Conservation (phyloP, 768 basidiomycete genomes). For the Coprinellus micaceus region DNA sequence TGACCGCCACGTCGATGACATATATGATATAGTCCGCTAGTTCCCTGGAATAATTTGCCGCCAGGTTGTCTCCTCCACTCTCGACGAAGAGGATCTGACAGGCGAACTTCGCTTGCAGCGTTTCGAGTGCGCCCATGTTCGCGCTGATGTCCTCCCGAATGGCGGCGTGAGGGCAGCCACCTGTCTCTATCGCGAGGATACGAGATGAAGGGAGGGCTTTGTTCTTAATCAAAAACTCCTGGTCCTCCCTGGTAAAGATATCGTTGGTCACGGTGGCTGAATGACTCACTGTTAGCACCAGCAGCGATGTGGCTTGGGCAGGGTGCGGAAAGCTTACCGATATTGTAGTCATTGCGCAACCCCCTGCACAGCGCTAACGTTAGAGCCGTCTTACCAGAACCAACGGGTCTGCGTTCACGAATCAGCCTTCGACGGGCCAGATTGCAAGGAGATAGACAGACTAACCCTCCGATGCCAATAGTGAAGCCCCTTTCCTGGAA, state of each 20-base stretch:
- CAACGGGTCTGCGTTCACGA: conserved; percentile 71
- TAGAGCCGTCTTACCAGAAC: conserved; percentile 94
- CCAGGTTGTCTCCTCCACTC: conserved; percentile 94
- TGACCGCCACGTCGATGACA: conserved; percentile 81
- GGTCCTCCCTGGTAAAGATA: conserved; percentile 97
- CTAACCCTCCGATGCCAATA: conserved; percentile 95
- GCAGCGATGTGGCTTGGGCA: neutral
- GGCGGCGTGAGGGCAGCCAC: conserved; percentile 96
- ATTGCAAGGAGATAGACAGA: conserved; percentile 1
- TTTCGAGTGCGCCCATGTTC: conserved; percentile 94
- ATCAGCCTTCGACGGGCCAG: neutral
- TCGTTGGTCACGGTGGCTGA: conserved; percentile 95
- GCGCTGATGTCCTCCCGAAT: conserved; percentile 98
- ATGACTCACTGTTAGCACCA: neutral
- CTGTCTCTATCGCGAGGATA: conserved; percentile 96
- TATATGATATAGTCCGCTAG: conserved; percentile 97
- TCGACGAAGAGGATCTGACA: conserved; percentile 94
- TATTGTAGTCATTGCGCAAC: conserved; percentile 82
- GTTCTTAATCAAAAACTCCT: conserved; percentile 94
- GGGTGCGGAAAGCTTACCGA: conserved; percentile 52
- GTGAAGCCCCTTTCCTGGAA: conserved; percentile 95
- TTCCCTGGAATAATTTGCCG: conserved; percentile 95
- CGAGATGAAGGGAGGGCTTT: conserved; percentile 79
- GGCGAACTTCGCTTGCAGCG: conserved; percentile 83
- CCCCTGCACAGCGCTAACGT: conserved; percentile 85